Base-by-base conservation (phyloP, 257 asterid genomes). In the Solanum acaule region DNA sequence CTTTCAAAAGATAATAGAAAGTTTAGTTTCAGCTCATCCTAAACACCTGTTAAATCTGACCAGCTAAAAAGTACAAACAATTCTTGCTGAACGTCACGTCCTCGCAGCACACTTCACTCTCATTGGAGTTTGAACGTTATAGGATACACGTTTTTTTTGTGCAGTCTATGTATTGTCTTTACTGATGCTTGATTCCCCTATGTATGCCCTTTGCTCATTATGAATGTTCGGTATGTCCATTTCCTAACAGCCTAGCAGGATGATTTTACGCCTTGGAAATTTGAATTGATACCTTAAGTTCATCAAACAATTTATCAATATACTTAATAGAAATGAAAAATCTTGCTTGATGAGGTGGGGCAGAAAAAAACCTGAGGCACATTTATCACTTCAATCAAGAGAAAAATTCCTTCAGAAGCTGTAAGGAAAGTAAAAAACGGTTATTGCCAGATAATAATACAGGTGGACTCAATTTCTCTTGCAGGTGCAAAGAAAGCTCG, bases 401-500 rank as follows among this genome's bases (percentile, higher is more conserved):
- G 1, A 15, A 77, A 23, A 76, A 3, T 76, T 23, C 0, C 56
- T 35, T 76, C 6, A 22, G 7, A 77, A 38, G 13, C 84, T 77
- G 35, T 13, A 40, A 37, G 56, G 10, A 38, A 37, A 2, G 18
- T 10, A 78, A 42, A n/a, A 4, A 15, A 44, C 3, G 1, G 25
- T 44, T 44, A 27, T 79, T 16, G 63, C 16, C 40, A 16, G 25
- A 79, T 33, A 44, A 79, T 25, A 27, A 15, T 27, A 44, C 11
- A 44, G 31, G 27, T 44, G 40, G 27, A 44, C 87, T 86, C n/a
- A 2, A 61, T 82, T 90, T 40, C 84, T 83, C 79, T 3, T 85
- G 84, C 90, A 96, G 99, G 99, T 87, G 96, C 98, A 81, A 95
- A 94, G 90, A 95, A 95, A 90, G 98, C 95, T 11, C 98, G 98